A percentile compares a stretch with the other conserved stretches of the same genome.
These are phyloP conservation scores for Podospora fimiseda DNA, from an alignment of 495 filamentous ascomycete genomes.

Conservation along the genomic window DNA sequence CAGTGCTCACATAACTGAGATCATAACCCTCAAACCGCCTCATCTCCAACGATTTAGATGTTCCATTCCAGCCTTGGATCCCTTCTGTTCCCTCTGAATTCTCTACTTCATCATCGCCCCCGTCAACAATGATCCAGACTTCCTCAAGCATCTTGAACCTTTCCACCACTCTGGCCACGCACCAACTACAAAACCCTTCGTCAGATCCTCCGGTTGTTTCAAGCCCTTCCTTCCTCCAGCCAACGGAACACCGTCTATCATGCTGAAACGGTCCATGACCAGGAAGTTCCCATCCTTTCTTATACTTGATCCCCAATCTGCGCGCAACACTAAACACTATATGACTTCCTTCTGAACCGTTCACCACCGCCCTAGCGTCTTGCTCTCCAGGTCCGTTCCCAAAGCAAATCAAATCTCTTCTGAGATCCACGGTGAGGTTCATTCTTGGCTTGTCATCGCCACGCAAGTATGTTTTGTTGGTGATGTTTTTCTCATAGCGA, in stretches of 20 bases:
- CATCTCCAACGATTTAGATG: neutral
- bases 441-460: neutral
- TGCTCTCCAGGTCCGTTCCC: neutral
- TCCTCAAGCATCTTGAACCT: slow-evolving; percentile 15
- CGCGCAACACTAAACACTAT: slow-evolving; percentile 14
- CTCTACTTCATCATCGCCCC: too few relatives aligned
- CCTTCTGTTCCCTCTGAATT: neutral
- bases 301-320: slow-evolving; percentile 17
- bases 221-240: neutral
- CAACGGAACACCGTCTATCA: neutral
- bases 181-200: slow-evolving; percentile 12
- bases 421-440: slow-evolving; percentile 14
- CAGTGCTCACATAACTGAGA: slow-evolving; percentile 12
- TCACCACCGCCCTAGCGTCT: slow-evolving; percentile 6
- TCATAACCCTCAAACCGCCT: slow-evolving; percentile 12
- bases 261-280: neutral
- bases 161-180: slow-evolving; percentile 10
- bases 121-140: slow-evolving; percentile 16
- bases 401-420: slow-evolving; percentile 17
- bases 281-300: slow-evolving; percentile 8
- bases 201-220: too few relatives aligned
- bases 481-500: slow-evolving; percentile 1
- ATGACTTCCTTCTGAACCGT: slow-evolving; percentile 14
- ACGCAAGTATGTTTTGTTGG: slow-evolving; percentile 10
- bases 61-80: neutral